Base-by-base conservation (phyloP, 352 stramenopile genomes). In the Pythium aristosporum region DNA sequence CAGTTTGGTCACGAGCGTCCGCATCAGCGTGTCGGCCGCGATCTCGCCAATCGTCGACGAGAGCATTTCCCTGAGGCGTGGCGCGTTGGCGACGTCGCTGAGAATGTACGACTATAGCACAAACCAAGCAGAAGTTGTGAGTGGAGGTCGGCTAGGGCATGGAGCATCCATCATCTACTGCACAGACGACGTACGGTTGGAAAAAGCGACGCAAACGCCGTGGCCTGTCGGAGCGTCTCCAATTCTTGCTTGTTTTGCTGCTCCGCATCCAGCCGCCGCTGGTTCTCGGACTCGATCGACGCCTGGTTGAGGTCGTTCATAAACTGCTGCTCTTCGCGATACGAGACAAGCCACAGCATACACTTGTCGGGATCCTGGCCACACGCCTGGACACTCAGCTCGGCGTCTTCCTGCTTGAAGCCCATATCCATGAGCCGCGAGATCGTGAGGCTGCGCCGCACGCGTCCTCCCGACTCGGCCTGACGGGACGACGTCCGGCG, bases 301-400 rank as follows among this genome's bases (percentile, higher is more conserved):
- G 85, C 85, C 51, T 71, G 67, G 59, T 92, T 91, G 13, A 94
- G 47, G 23, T 94, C 81, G 18, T 78, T 69, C 18, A 71, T 74
- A 48, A 90, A 94, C 56, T 90, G 70, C 54, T 74, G 68, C 59
- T 94, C 85, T 54, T 92, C 85, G 13, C 89, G 61, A 50, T 82
- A 77, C n/a, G 79, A 80, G 44, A 91, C 75, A 56, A 92, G 89
- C 83, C 83, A 94, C 43, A 91, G 1, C 82, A 94, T 92, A 56
- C 84, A 92, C n/a, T 67, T 71, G 39, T 92, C 85, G 3, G 63
- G 71, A 57, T 92, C 66, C 23, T 90, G 68, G 32, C 83, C 85
- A 37, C 75, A 78, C 49, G 73, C 67, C 43, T 71, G 59, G 37
- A 90, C 73, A 52, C 83, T 91, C n/a, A 76, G 73, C 44, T 87